Percentiles rank a stretch among this genome's conserved stretches.
Evolutionary conservation across 805 yeast genomes (phyloP).

Genomic region (Clavispora asparagi): DNA sequence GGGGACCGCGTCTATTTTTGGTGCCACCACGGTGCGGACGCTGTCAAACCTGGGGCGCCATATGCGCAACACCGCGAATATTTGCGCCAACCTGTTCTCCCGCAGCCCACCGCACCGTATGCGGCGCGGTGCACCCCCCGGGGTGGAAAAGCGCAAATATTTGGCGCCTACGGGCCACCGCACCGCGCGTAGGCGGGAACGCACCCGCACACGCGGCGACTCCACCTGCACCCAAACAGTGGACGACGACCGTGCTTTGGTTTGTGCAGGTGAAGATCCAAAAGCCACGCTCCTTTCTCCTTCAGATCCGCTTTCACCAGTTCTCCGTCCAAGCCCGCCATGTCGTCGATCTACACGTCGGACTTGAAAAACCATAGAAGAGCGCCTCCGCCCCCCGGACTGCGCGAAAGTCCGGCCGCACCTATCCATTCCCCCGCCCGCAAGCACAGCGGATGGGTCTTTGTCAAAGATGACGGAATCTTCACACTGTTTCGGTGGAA

Average conservation of each 20-base stretch:
- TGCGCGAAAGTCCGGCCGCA: background rate
- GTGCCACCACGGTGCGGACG: too few species aligned
- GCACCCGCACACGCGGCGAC: too few species aligned
- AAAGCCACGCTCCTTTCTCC: slow-evolving; percentile 3
- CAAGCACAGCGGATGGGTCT: slow-evolving; percentile 75
- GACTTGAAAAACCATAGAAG: slow-evolving; percentile 37
- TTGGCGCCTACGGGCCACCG: too few species aligned
- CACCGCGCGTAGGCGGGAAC: too few species aligned
- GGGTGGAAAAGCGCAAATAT: too few species aligned
- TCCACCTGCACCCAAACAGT: background rate
- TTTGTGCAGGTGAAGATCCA: background rate
- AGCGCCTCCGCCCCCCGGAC: slow-evolving; percentile 41
- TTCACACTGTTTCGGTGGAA: slow-evolving; percentile 89
- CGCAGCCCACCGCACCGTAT: too few species aligned
- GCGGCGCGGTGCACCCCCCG: too few species aligned
- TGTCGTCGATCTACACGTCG: slow-evolving; percentile 38
- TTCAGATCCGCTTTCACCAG: background rate
- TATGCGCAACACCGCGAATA: too few species aligned
- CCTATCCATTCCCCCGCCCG: slow-evolving; percentile 8
- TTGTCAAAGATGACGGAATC: slow-evolving; percentile 84
- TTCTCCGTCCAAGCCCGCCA: slow-evolving; percentile 5
- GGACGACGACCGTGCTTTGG: background rate
- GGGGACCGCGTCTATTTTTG: too few species aligned
- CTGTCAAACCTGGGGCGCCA: too few species aligned
- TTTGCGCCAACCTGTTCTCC: too few species aligned